Evolutionary conservation across 768 basidiomycete species (phyloP), one percentile per base, ranked within the genome.

Genomic region (Mrakia blollopis): DNA sequence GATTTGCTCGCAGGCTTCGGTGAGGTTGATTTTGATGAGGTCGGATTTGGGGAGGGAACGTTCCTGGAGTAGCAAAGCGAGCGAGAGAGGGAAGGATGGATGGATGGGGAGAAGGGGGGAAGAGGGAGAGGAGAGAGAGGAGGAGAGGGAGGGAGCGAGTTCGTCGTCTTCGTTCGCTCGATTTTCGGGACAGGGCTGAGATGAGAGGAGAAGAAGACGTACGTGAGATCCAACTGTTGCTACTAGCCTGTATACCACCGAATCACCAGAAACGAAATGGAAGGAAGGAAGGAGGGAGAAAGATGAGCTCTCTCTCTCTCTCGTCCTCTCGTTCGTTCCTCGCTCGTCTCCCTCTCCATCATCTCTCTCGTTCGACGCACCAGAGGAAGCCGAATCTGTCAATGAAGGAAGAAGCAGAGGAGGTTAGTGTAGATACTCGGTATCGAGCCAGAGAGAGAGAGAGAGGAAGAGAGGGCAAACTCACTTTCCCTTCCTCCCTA

Each of bases 201-300:
- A 9, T 18, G 16, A 7, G 47, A 50, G 47, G 14, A 47, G 44
- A 47, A 47, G 44, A 41, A 6, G 30, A 73, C 76, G 30, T 28
- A 73, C 76, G 57, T 37, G 47, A 18, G 76, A 77, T 57, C 76
- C 76, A 50, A 77, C 72, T 10, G 76, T 77, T 8, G 76, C 76
- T 57, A 72, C 76, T 8, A 77, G 63, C 76, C 76, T 77, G 30
- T 2, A 23, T 13, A 30, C 44, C 25, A 54, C 23, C 13, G 8
- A n/a, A 62, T 6, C 25, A 62, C 2, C 23, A 35, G 18, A 28
- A 35, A 65, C 7, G 73, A 39, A 28, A 32, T 2, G n/a, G 21
- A n/a, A 52, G 50, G 71, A 32, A 32, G 21, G 32, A 65, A 30
- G 21, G 16, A 52, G 50, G 71, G 25, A 32, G 21, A 25, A 65